Evolutionary conservation across 192 early-diverging fungal genomes (phyloP).

Genomic region (Coemansia sp.): DNA sequence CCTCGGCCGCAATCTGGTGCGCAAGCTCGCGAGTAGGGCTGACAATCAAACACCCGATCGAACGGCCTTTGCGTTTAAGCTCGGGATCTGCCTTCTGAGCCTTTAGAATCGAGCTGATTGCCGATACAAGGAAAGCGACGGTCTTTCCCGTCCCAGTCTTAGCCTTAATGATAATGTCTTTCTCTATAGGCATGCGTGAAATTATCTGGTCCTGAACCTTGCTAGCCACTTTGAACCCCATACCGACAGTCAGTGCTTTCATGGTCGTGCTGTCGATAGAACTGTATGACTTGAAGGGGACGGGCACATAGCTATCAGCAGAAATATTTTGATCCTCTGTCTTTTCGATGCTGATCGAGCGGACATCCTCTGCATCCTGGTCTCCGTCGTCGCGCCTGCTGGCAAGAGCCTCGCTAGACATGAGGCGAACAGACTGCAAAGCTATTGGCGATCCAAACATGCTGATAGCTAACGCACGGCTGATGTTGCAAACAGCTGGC

Average conservation of each 20-base stretch:
- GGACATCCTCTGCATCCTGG: neutral
- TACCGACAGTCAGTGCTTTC: constrained; percentile 60
- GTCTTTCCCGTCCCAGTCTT: constrained; percentile 99
- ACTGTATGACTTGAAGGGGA: constrained; percentile 57
- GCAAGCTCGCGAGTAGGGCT: constrained; percentile 93
- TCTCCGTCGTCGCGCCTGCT: neutral
- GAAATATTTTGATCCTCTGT: neutral
- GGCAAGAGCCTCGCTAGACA: constrained; percentile 33
- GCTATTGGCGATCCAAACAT: neutral
- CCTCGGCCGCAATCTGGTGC: constrained; percentile 79
- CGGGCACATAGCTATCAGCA: constrained; percentile 52
- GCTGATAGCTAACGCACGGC: neutral
- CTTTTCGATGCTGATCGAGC: neutral
- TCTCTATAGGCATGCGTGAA: constrained; percentile 62
- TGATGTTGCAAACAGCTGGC: constrained; percentile 4
- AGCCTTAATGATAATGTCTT: constrained; percentile 89
- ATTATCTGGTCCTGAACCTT: constrained; percentile 86
- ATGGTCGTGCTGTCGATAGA: constrained; percentile 49
- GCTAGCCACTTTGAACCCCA: constrained; percentile 78
- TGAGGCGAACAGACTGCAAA: constrained; percentile 1
- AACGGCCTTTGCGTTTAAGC: constrained; percentile 43
- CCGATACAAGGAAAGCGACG: constrained; percentile 89
- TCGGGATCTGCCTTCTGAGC: constrained; percentile 66
- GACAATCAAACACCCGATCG: constrained; percentile 71
- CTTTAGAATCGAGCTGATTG: constrained; percentile 69